phyloP scores from a whole-genome alignment of 2,329 filamentous ascomycete genomes.

The Colletotrichum noveboracense region DNA sequence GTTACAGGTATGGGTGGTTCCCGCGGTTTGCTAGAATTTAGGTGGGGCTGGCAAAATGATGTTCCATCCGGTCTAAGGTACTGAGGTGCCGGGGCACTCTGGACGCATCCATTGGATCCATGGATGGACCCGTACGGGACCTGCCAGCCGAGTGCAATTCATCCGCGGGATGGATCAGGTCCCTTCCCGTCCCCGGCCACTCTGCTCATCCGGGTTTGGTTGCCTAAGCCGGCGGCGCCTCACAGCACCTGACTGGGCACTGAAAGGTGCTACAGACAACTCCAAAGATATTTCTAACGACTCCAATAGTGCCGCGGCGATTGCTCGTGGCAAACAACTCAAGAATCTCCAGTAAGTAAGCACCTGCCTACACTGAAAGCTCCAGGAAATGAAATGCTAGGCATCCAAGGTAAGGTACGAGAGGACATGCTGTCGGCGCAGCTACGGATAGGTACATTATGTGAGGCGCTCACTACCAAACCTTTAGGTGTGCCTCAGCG shows the following conservation, averaged over 20 bases:
- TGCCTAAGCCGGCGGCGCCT: not conserved
- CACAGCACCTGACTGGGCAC: not conserved
- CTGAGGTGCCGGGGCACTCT: no score
- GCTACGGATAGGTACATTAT: not conserved
- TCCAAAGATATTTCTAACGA: not conserved
- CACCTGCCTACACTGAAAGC: not conserved
- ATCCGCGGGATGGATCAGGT: not conserved
- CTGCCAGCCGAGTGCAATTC: not conserved
- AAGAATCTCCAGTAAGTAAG: not conserved
- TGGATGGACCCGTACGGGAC: not conserved
- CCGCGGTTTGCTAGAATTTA: not conserved
- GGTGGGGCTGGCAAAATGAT: slow-evolving; percentile 10
- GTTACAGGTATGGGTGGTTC: not conserved
- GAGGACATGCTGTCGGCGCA: not conserved
- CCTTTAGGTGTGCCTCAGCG: not conserved
- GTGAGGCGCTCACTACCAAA: not conserved
- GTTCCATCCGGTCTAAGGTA: not conserved
- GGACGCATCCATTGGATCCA: not conserved
- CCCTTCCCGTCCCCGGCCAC: not conserved
- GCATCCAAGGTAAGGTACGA: not conserved
- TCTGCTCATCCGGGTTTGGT: not conserved
- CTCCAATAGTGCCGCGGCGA: not conserved
- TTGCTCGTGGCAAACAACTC: not conserved
- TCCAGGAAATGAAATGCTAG: not conserved
- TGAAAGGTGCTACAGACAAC: not conserved